phyloP scores from a whole-genome alignment of 805 yeast species.

The Candida khao-thaluensis region DNA sequence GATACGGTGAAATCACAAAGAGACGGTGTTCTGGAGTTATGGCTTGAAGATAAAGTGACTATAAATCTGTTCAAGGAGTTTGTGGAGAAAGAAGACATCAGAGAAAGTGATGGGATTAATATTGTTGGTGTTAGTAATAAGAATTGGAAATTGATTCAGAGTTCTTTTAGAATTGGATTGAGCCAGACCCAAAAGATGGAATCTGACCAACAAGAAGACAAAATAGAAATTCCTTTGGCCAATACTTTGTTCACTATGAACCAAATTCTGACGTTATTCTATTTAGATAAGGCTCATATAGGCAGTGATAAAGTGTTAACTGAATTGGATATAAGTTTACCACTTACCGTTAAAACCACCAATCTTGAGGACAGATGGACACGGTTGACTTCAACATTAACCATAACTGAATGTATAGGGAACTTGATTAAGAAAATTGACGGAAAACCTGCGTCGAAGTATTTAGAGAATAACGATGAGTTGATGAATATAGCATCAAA shows the following conservation, averaged over 20 bases:
- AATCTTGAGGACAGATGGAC: conserved; percentile 32
- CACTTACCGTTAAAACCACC: conserved; percentile 1
- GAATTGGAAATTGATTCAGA: conserved; percentile 37
- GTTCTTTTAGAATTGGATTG: conserved; percentile 23
- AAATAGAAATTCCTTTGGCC: conserved; percentile 31
- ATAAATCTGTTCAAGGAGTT: conserved; percentile 18
- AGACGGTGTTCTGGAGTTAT: conserved; percentile 39
- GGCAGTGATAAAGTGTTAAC: conserved; percentile 8
- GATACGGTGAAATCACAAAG: conserved; percentile 34
- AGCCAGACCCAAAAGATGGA: conserved; percentile 6
- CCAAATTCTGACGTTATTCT: conserved; percentile 35
- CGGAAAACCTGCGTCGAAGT: conserved; percentile 54
- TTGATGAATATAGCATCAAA: conserved; percentile 42
- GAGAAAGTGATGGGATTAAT: conserved; percentile 36
- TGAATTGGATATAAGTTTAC: conserved; percentile 4
- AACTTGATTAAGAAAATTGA: conserved; percentile 61
- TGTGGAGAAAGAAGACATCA: conserved; percentile 22
- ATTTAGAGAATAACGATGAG: conserved; percentile 44
- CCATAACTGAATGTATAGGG: conserved; percentile 50
- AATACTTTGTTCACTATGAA: conserved; percentile 40
- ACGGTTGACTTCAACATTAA: conserved; percentile 30
- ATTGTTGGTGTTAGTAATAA: conserved; percentile 31
- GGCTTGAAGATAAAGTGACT: conserved; percentile 26
- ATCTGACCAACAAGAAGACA: not conserved
- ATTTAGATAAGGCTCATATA: conserved; percentile 19